Evolutionary conservation across 2,329 filamentous ascomycete species (phyloP), one percentile per base, ranked within the genome.

Genomic region (Byssoonygena ceratinophila): DNA sequence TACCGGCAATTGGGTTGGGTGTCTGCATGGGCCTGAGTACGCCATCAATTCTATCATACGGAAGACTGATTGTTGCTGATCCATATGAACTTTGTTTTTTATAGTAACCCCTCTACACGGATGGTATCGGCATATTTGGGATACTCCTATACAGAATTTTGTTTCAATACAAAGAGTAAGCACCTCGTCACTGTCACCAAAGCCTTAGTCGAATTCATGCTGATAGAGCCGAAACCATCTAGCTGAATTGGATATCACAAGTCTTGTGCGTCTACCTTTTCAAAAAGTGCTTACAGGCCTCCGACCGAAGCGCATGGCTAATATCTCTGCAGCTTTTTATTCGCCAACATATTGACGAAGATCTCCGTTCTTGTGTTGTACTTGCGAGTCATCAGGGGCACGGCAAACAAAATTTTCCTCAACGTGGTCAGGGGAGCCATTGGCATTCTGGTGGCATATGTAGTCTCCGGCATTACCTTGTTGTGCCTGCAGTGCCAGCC

Each of bases 301-400:
- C 9, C n/a, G 27, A 34, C 32, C 48, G 4, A 14, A 8, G 22
- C 12, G 14, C n/a, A 50, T 12, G 14, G n/a, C 36, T 50, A 16
- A 50, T n/a, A 11, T 37, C 40, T 23, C 8, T 14, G 20, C 31
- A 55, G 53, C 32, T 52, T 55, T 27, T 25, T 46, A 2, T 25
- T 55, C 11, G 11, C 20, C 11, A 55, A 41, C 34, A 47, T 29
- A 12, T 48, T 46, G 3, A 48, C 34, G 4, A 55, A 55, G 23
- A 41, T 51, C 9, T 55, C 53, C 5, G 22, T 55, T 40, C 43
- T 55, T 7, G 40, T 55, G 12, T 31, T 55, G 34, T 55, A 55
- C 29, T 32, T 46, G 29, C 53, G 53, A 18, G 53, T 55, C 16
- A 55, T 55, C 31, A 29, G 27, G 31, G 53, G 47, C 11, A 45